phyloP scores from a whole-genome alignment of 495 filamentous ascomycete species.

The Oidiodendron maius region DNA sequence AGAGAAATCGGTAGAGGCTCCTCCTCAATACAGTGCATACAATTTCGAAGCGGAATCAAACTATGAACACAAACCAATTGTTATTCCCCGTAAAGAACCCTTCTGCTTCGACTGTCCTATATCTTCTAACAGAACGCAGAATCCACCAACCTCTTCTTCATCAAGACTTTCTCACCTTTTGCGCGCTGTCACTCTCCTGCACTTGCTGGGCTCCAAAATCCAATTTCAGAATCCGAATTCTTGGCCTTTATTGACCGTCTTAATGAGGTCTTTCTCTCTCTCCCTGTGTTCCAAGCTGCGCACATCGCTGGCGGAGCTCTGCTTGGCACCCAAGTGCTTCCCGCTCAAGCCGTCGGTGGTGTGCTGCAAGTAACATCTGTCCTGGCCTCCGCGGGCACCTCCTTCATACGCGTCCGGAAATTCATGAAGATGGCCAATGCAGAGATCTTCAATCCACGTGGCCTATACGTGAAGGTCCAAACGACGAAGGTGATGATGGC shows the following conservation, averaged over 20 bases:
- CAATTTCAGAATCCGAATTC: neutral
- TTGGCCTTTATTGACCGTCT: constrained; percentile 10
- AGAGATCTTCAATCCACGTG: constrained; percentile 4
- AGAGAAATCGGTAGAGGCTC: no score
- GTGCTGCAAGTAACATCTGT: constrained; percentile 7
- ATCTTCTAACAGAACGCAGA: no score
- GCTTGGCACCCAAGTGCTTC: constrained; percentile 4
- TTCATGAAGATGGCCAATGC: constrained; percentile 4
- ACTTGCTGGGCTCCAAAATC: neutral
- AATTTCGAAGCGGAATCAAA: no score
- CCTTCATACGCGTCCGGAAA: constrained; percentile 4
- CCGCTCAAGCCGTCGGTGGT: constrained; percentile 7
- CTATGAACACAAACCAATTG: no score
- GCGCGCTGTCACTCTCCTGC: constrained; percentile 4
- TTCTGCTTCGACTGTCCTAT: no score
- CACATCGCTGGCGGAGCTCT: constrained; percentile 4
- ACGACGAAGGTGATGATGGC: constrained; percentile 12
- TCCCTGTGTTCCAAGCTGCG: constrained; percentile 7
- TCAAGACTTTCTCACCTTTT: constrained; percentile 13
- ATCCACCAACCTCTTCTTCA: constrained; percentile 10
- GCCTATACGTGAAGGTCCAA: neutral
- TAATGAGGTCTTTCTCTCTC: constrained; percentile 9
- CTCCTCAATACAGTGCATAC: no score
- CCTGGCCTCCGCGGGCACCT: neutral
- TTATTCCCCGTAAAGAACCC: no score